Percentiles rank a stretch among this genome's conserved stretches.
phyloP scores from a whole-genome alignment of 177 flowering plant species.

The Vitis hybrid region DNA sequence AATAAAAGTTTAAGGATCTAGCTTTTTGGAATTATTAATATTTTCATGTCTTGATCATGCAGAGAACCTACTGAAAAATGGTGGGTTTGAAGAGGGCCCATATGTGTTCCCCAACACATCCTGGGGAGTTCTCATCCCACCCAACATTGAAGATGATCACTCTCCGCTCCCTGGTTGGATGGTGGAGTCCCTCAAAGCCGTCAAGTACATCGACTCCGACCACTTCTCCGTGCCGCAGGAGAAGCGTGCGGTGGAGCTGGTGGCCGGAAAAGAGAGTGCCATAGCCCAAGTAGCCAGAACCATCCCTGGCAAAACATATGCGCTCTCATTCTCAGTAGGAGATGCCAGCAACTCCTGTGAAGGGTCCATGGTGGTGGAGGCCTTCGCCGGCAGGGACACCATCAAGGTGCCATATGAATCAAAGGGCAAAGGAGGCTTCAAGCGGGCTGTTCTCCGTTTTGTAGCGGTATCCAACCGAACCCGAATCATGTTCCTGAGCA shows the following conservation, averaged over 20 bases:
- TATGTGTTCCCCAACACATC: constrained; percentile 51
- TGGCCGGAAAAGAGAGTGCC: constrained; percentile 65
- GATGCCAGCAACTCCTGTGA: constrained; percentile 63
- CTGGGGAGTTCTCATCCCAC: constrained; percentile 55
- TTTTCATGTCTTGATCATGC: constrained; percentile 11
- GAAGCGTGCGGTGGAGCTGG: constrained; percentile 50
- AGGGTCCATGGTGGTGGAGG: constrained; percentile 68
- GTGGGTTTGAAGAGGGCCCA: constrained; percentile 68
- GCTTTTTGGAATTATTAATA: too few relatives aligned
- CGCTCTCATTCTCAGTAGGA: constrained; percentile 51
- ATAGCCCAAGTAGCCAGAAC: constrained; percentile 56
- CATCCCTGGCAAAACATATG: constrained; percentile 40
- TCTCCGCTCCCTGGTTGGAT: constrained; percentile 67
- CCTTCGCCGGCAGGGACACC: constrained; percentile 54
- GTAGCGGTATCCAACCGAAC: constrained; percentile 43
- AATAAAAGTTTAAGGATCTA: too few relatives aligned
- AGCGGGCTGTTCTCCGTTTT: constrained; percentile 54
- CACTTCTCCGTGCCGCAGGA: constrained; percentile 55
- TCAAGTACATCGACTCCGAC: constrained; percentile 52
- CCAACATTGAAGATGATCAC: constrained; percentile 60
- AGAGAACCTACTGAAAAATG: constrained; percentile 68
- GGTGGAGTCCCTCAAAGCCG: constrained; percentile 65
- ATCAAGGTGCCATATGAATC: constrained; percentile 63
- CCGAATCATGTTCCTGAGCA: constrained; percentile 58
- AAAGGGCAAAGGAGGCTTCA: constrained; percentile 61